Conservation (phyloP, 441 rosid genomes). For the Pelargonium myrrhifolium region DNA sequence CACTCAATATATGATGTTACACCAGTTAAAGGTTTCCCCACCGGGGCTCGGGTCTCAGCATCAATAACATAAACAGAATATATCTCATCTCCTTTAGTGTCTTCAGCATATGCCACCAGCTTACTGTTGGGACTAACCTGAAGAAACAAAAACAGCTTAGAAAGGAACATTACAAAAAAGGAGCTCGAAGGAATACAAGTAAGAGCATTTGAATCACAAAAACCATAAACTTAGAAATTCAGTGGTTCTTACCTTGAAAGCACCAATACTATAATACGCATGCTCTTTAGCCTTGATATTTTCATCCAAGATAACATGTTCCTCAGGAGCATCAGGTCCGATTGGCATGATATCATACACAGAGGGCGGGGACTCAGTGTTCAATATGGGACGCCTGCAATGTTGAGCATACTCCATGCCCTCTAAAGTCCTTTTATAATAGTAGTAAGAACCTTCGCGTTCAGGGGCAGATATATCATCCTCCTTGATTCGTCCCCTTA, state of each 20-base stretch:
- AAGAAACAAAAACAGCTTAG: conserved; percentile 6
- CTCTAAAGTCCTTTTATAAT: conserved; percentile 53
- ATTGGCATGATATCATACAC: conserved; percentile 64
- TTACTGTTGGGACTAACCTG: conserved; percentile 72
- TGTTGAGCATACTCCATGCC: conserved; percentile 80
- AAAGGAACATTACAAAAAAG: background rate
- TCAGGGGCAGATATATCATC: conserved; percentile 70
- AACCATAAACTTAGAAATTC: background rate
- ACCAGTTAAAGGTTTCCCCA: conserved; percentile 49
- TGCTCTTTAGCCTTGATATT: conserved; percentile 56
- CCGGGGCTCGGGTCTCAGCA: conserved; percentile 41
- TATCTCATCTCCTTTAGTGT: conserved; percentile 74
- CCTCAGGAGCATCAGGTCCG: conserved; percentile 68
- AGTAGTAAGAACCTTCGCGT: conserved; percentile 63
- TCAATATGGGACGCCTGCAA: conserved; percentile 45
- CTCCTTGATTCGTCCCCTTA: conserved; percentile 75
- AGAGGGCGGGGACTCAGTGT: conserved; percentile 38
- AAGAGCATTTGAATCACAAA: background rate
- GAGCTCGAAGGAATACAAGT: background rate
- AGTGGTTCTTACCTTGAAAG: conserved; percentile 45
- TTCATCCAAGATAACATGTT: conserved; percentile 81
- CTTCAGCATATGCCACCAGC: conserved; percentile 80
- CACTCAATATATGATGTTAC: conserved; percentile 52
- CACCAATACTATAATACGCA: conserved; percentile 48
- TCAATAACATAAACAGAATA: conserved; percentile 55